Evolutionary conservation across 305 asterid species (phyloP).

Genomic region (Petunia hybrid): DNA sequence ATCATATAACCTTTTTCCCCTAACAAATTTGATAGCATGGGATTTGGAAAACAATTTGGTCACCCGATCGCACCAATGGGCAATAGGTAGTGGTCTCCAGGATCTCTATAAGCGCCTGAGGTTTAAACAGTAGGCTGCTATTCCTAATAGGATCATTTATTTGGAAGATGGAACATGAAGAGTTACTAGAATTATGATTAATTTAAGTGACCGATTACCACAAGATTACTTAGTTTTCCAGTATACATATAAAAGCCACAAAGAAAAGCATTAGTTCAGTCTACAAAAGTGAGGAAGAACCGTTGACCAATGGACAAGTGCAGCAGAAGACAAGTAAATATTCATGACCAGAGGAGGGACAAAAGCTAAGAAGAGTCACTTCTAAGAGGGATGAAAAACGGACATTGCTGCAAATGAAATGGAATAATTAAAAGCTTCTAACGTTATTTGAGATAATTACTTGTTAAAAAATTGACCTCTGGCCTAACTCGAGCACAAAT

Average conservation of each 20-base stretch:
- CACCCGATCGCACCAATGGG: neutral
- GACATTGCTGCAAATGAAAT: neutral
- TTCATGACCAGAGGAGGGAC: conserved; percentile 5
- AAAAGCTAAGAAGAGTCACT: conserved; percentile 5
- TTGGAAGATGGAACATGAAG: conserved; percentile 13
- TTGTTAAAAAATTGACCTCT: neutral
- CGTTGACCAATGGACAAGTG: neutral
- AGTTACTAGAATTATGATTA: conserved; percentile 3
- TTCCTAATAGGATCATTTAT: neutral
- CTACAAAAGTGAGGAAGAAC: neutral
- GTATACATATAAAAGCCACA: neutral
- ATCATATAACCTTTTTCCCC: neutral
- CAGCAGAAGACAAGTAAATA: neutral
- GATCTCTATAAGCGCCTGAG: neutral
- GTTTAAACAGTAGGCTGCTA: conserved; percentile 13
- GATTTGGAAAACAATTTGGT: neutral
- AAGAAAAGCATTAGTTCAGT: neutral
- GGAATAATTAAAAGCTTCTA: neutral
- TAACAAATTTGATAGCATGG: neutral
- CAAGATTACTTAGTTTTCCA: neutral
- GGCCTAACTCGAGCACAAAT: conserved; percentile 16
- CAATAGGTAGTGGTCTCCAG: neutral
- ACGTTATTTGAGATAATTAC: conserved; percentile 3
- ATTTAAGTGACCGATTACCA: neutral
- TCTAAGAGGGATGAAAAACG: neutral